Evolutionary conservation across 2,329 filamentous ascomycete species (phyloP).

Genomic region (Botryotinia narcissicola): DNA sequence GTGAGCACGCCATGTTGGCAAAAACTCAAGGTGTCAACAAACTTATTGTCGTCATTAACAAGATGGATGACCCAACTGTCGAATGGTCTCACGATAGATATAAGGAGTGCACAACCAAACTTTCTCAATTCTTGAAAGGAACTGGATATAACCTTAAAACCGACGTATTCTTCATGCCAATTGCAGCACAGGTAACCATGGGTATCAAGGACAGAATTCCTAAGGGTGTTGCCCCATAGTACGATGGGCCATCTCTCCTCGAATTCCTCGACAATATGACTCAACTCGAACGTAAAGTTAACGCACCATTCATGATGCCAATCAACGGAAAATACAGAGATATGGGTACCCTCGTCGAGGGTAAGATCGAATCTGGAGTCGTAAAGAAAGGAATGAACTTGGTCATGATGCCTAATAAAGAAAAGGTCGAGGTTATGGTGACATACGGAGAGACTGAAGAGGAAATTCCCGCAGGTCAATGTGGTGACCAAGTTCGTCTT

Average conservation of each 20-base stretch:
- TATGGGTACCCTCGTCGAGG: constrained; percentile 96
- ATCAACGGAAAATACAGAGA: constrained; percentile 95
- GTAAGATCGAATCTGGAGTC: constrained; percentile 93
- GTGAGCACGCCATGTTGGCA: constrained; percentile 95
- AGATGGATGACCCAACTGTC: constrained; percentile 98
- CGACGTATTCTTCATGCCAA: constrained; percentile 92
- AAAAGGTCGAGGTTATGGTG: constrained; percentile 75
- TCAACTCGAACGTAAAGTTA: constrained; percentile 89
- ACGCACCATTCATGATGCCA: constrained; percentile 99
- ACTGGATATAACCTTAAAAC: constrained; percentile 93
- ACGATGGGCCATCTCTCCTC: constrained; percentile 82
- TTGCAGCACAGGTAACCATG: constrained; percentile 81
- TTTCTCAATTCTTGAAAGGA: constrained; percentile 82
- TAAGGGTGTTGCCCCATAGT: constrained; percentile 75
- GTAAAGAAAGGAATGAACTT: constrained; percentile 85
- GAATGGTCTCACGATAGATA: constrained; percentile 93
- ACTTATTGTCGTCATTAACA: constrained; percentile 92
- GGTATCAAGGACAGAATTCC: constrained; percentile 89
- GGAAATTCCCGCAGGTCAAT: constrained; percentile 76
- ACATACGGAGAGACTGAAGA: constrained; percentile 96
- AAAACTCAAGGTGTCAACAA: constrained; percentile 99
- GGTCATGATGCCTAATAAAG: constrained; percentile 94
- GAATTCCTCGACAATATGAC: constrained; percentile 96
- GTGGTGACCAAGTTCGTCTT: constrained; percentile 91
- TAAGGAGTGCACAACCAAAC: constrained; percentile 88